phyloP scores from a whole-genome alignment of 2,329 filamentous ascomycete species.

The Cryphonectria nitschkei region DNA sequence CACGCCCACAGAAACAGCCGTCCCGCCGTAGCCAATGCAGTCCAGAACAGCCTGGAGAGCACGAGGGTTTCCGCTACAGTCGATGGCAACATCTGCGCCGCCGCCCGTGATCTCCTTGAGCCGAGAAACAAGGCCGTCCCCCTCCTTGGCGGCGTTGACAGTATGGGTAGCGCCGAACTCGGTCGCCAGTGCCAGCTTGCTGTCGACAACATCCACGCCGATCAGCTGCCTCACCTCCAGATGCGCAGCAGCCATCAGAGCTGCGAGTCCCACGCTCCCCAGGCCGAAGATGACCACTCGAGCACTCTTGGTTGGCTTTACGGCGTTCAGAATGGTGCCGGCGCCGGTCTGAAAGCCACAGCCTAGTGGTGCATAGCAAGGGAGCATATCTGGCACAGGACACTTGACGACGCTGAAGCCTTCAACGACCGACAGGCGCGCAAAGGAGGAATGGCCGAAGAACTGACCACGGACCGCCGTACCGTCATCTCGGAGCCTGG shows the following conservation, averaged over 20 bases:
- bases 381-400: constrained; percentile 34
- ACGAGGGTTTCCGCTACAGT: constrained; percentile 37
- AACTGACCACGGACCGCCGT: constrained; percentile 36
- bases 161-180: constrained; percentile 49
- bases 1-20: constrained; percentile 40
- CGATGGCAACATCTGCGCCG: constrained; percentile 37
- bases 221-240: constrained; percentile 42
- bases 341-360: constrained; percentile 50
- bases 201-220: constrained; percentile 48
- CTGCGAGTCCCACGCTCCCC: constrained; percentile 46
- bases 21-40: constrained; percentile 37
- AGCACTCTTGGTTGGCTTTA: constrained; percentile 34
- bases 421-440: constrained; percentile 34
- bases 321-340: constrained; percentile 44
- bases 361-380: constrained; percentile 44
- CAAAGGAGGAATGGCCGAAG: constrained; percentile 40
- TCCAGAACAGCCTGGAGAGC: constrained; percentile 38
- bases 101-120: constrained; percentile 37
- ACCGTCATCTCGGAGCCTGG: constrained; percentile 23
- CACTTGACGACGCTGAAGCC: constrained; percentile 34
- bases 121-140: constrained; percentile 35
- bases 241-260: constrained; percentile 43
- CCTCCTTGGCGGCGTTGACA: constrained; percentile 39
- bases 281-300: constrained; percentile 43
- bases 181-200: constrained; percentile 46